These are phyloP conservation scores for Diaporthe ilicicola DNA, from an alignment of 2,329 filamentous ascomycete species.

Conservation along the genomic window DNA sequence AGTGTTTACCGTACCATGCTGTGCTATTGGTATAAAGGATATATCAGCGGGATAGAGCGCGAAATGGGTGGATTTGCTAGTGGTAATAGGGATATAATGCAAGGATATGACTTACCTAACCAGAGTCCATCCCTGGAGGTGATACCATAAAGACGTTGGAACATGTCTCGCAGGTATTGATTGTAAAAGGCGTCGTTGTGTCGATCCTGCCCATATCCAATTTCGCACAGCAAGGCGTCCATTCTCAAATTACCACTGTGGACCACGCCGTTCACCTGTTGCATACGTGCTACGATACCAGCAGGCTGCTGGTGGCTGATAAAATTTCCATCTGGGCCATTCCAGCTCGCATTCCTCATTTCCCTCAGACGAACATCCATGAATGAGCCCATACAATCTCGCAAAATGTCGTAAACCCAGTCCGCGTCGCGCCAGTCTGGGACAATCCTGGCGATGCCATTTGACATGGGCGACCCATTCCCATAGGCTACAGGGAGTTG, in stretches of 20 bases:
- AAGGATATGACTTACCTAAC: neutral
- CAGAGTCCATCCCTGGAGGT: neutral
- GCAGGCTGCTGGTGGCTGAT: neutral
- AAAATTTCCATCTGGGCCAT: no score
- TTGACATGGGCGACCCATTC: fast-evolving
- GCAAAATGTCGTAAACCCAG: neutral
- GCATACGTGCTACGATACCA: neutral
- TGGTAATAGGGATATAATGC: neutral
- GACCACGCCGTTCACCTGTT: neutral
- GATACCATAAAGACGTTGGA: neutral
- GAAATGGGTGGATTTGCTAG: neutral
- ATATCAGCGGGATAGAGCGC: neutral
- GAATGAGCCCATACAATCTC: neutral
- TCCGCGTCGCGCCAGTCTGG: fast-evolving
- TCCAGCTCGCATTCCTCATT: neutral
- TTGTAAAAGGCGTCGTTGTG: fast-evolving
- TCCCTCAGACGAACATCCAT: neutral
- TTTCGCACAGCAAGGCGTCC: neutral
- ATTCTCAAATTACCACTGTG: neutral
- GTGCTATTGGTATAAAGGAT: neutral
- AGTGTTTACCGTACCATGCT: neutral
- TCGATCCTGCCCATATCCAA: neutral
- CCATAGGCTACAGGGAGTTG: neutral
- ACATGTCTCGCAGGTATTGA: fast-evolving
- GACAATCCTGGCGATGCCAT: neutral